phyloP scores from a whole-genome alignment of 1,284 basidiomycete genomes.

The Ustilago nuda region DNA sequence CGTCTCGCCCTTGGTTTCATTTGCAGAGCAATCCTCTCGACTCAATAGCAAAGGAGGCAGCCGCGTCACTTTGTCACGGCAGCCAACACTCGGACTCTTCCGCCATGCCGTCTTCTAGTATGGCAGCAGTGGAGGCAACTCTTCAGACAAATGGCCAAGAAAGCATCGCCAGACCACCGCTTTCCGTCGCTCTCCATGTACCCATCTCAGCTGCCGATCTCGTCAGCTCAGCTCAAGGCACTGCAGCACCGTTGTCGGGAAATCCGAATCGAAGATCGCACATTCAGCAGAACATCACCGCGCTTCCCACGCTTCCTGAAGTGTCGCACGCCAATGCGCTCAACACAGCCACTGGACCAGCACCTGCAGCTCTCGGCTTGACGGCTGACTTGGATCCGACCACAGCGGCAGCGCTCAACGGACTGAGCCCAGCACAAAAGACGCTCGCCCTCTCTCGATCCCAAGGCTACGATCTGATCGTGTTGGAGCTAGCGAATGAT shows the following conservation, averaged over 20 bases:
- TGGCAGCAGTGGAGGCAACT: conserved; percentile 51
- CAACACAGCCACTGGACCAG: conserved; percentile 54
- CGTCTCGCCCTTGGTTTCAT: neutral
- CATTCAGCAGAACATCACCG: conserved; percentile 38
- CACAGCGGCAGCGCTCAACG: conserved; percentile 49
- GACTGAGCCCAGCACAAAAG: conserved; percentile 53
- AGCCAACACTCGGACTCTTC: neutral
- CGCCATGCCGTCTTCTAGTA: conserved; percentile 48
- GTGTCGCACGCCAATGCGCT: conserved; percentile 65
- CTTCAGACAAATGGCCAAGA: conserved; percentile 26
- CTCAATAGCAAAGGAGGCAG: neutral
- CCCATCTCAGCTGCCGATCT: conserved; percentile 36
- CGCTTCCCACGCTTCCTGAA: conserved; percentile 62
- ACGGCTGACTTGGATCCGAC: conserved; percentile 42
- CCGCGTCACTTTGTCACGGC: neutral
- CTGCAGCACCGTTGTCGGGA: conserved; percentile 21
- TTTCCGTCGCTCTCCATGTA: conserved; percentile 42
- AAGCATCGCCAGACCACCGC: conserved; percentile 27
- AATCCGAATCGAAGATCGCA: conserved; percentile 50
- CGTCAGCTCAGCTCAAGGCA: conserved; percentile 27
- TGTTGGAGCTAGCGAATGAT: conserved; percentile 85
- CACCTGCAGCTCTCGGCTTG: conserved; percentile 51
- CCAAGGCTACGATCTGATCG: conserved; percentile 74
- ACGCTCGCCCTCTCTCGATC: conserved; percentile 46
- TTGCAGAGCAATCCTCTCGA: neutral